These are phyloP conservation scores for Cercophora scortea DNA, from an alignment of 495 filamentous ascomycete species.

Conservation along the genomic window DNA sequence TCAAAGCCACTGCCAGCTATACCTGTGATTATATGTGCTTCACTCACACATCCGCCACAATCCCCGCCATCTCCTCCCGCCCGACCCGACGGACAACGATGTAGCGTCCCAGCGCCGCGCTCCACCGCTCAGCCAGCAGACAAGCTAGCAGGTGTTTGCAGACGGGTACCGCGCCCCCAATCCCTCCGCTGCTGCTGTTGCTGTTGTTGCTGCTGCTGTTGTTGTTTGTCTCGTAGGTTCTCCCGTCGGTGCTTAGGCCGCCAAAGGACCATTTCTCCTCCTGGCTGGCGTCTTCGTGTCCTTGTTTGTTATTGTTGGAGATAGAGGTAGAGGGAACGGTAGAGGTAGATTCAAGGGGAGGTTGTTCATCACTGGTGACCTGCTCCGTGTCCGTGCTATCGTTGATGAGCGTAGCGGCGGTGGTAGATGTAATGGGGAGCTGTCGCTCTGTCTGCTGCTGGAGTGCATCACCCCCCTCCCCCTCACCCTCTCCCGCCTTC, in stretches of 20 bases:
- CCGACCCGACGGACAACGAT: conserved; percentile 46
- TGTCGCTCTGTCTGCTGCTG: not conserved
- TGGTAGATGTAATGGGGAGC: not conserved
- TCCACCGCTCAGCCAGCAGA: conserved; percentile 63
- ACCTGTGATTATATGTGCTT: not conserved
- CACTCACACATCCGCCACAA: conserved; percentile 56
- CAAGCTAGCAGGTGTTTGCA: conserved; percentile 92
- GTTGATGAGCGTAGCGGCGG: not conserved
- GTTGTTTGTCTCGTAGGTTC: too few relatives aligned
- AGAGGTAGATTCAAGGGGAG: too few relatives aligned
- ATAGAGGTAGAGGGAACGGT: too few relatives aligned
- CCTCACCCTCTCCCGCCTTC: not conserved
- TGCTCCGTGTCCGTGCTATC: too few relatives aligned
- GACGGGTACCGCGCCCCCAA: conserved; percentile 44
- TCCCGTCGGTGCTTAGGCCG: conserved; percentile 26
- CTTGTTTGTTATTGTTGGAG: too few relatives aligned
- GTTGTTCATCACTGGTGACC: not conserved
- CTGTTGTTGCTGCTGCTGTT: too few relatives aligned
- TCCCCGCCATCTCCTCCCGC: conserved; percentile 66
- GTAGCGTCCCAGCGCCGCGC: conserved; percentile 43
- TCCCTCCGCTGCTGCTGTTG: conserved; percentile 1
- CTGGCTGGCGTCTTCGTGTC: not conserved
- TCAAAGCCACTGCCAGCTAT: too few relatives aligned
- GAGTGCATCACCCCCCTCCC: not conserved
- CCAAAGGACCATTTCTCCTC: conserved; percentile 30